These are phyloP conservation scores for Naganishia kalamii DNA, from an alignment of 768 basidiomycete genomes.

Conservation along the genomic window DNA sequence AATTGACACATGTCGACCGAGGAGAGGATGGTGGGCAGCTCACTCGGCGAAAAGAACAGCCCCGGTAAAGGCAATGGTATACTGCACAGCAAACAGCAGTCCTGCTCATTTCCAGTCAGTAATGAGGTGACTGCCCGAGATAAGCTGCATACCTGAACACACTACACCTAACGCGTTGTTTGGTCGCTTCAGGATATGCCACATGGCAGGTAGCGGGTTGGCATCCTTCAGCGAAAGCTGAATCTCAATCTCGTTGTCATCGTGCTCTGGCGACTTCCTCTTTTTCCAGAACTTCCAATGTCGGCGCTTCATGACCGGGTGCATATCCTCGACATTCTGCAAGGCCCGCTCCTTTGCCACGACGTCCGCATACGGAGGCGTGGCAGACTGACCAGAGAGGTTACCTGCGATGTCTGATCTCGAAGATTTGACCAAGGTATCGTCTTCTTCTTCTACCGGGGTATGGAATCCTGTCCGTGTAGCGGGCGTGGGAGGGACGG, in stretches of 20 bases:
- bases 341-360: not conserved
- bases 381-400: not conserved
- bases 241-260: conserved; percentile 43
- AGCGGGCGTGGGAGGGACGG: conserved; percentile 23
- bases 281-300: conserved; percentile 21
- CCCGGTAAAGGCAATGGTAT: conserved; percentile 66
- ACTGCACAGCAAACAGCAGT: conserved; percentile 64
- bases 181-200: conserved; percentile 54
- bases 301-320: conserved; percentile 6
- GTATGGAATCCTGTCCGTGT: not conserved
- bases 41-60: conserved; percentile 59
- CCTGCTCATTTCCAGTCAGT: conserved; percentile 48
- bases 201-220: conserved; percentile 66
- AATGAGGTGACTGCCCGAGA: not conserved
- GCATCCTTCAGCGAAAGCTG: conserved; percentile 62
- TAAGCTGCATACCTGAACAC: conserved; percentile 55
- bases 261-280: conserved; percentile 23
- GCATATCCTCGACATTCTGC: not conserved
- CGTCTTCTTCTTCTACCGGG: not conserved
- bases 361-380: not conserved
- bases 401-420: not conserved
- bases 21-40: not conserved
- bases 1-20: not conserved
- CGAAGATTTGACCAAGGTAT: not conserved
- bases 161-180: conserved; percentile 65